A percentile compares a stretch with the other conserved stretches of the same genome.
Evolutionary conservation across 345 rosid species (phyloP).

Genomic region (Bretschneidera sinensis): DNA sequence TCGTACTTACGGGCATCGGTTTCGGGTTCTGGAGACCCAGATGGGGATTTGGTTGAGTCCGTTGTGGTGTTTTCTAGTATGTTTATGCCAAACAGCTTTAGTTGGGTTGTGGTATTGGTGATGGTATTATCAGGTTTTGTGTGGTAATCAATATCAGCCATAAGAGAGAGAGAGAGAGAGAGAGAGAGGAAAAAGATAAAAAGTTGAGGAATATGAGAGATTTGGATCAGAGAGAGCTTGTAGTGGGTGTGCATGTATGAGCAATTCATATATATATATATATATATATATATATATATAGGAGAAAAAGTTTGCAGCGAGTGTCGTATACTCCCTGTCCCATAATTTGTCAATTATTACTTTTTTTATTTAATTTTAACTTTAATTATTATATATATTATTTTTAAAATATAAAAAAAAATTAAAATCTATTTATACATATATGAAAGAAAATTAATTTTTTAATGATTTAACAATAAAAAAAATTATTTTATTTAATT

Average conservation of each 20-base stretch:
- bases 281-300: slow-evolving; percentile 26
- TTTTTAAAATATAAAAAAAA: too few species aligned
- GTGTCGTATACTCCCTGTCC: slow-evolving; percentile 27
- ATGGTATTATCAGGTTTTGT: slow-evolving; percentile 15
- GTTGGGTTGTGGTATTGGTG: slow-evolving; percentile 25
- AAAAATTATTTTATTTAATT: too few species aligned
- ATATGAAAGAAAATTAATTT: too few species aligned
- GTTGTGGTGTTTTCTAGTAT: slow-evolving; percentile 30
- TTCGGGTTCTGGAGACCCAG: slow-evolving; percentile 22
- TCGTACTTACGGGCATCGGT: slow-evolving; percentile 61
- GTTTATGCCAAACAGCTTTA: slow-evolving; percentile 66
- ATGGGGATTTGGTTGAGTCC: slow-evolving; percentile 11
- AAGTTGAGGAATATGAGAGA: slow-evolving; percentile 21
- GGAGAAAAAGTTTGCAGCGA: slow-evolving; percentile 20
- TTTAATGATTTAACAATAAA: too few species aligned
- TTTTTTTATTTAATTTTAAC: too few species aligned
- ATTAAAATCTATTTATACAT: too few species aligned
- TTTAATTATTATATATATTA: too few species aligned
- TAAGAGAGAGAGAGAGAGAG: slow-evolving; percentile 4
- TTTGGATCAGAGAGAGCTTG: slow-evolving; percentile 38
- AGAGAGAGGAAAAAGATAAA: slow-evolving; percentile 2
- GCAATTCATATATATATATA: slow-evolving; percentile 6
- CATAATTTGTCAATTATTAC: too few species aligned
- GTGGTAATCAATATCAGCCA: slow-evolving; percentile 31
- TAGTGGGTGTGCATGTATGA: slow-evolving; percentile 24